phyloP scores from a whole-genome alignment of 23 red algal genomes.

The Agarophyton chilense region DNA sequence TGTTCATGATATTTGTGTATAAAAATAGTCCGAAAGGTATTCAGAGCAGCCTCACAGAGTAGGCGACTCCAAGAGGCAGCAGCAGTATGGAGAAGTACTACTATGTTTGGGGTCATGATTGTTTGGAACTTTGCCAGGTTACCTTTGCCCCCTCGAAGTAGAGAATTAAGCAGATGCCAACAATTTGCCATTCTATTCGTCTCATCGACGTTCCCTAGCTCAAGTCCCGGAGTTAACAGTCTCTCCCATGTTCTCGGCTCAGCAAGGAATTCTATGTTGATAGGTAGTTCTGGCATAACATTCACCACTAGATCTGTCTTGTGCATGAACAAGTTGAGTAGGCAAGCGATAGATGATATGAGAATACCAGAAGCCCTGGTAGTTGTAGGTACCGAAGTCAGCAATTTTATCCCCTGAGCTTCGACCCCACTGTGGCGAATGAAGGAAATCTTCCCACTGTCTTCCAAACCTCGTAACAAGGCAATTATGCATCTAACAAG shows the following conservation, averaged over 20 bases:
- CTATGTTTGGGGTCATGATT: neutral
- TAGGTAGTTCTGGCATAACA: constrained; percentile 13
- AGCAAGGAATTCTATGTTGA: constrained; percentile 5
- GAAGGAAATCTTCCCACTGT: neutral
- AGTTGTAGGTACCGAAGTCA: neutral
- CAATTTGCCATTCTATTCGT: constrained; percentile 15
- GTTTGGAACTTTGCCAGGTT: neutral
- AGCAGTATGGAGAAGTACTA: neutral
- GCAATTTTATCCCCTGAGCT: constrained; percentile 2
- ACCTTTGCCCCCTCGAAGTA: constrained; percentile 12
- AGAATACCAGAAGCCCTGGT: neutral
- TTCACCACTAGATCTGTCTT: neutral
- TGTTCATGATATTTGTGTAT: constrained; percentile 5
- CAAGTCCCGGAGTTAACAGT: neutral
- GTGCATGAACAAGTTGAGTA: constrained; percentile 24
- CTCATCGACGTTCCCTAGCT: neutral
- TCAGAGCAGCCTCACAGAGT: neutral
- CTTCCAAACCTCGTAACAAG: neutral
- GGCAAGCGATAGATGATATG: constrained; percentile 13
- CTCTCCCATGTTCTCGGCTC: neutral
- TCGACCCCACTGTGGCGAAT: constrained; percentile 23
- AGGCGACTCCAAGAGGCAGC: neutral
- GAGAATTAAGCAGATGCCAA: constrained; percentile 5
- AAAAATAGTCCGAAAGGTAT: neutral
- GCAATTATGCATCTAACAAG: constrained; percentile 9